Base-by-base conservation (phyloP, 192 early-diverging fungal species). In the Entomortierella parvispora region DNA sequence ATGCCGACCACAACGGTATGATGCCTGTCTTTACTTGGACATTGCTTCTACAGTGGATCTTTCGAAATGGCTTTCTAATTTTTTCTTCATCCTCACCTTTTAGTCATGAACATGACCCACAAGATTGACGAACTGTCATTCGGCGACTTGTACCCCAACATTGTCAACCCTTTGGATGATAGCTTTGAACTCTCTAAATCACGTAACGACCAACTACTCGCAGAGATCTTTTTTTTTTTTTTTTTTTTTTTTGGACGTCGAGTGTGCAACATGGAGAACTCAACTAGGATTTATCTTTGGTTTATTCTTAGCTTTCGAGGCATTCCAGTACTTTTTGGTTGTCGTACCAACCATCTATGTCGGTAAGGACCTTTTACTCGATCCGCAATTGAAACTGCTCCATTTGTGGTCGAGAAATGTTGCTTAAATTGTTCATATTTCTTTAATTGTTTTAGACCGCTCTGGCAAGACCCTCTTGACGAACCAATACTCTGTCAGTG, bases 401-500 rank as follows among this genome's bases (percentile, higher is more conserved):
- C 6, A 26, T n/a, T 15, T 11, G 11, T 9, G 45, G 4, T 23
- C 18, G 25, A 28, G 32, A 46, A 48, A 65, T n/a, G 25, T 46
- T 3, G 32, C 26, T 37, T 28, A 56, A 7, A 29, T 52, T 34
- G 6, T 15, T 51, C 18, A 18, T 26, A 26, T 56, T 0, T 54
- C 28, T 42, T 14, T 31, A 93, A 94, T 5, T 95, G 94, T 90
- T 58, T 84, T 93, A 23, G 93, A 92, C 81, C 79, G 85, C 4
- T 58, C 59, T 7, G 62, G 71, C 42, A 83, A 74, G 34, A 60
- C 82, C 2, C 62, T 99, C 31, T 44, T 89, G n/a, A 96, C 97
- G 25, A 96, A 94, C 80, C 97, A 99, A 78, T 99, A 97, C 78
- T 93, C 95, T 12, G 95, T 97, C 2, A 97, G 93, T 28, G 94